Evolutionary conservation across 176 grass and related monocot genomes (phyloP).

Genomic region (Oryza longistaminata): DNA sequence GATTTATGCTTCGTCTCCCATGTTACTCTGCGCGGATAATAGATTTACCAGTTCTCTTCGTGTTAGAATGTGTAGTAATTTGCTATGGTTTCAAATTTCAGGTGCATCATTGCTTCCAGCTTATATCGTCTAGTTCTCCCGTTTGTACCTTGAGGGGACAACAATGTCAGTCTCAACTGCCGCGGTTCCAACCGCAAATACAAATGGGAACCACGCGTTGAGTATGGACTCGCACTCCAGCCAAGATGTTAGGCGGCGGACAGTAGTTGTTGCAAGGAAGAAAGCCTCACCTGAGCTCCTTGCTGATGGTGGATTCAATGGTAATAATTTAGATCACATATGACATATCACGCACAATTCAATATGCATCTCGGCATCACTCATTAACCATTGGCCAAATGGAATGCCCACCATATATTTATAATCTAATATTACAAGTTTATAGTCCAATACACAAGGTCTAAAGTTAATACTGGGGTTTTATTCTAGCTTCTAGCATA

Average conservation of each 20-base stretch:
- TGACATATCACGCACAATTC: no score
- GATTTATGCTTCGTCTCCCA: neutral
- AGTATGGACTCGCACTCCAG: slow-evolving; percentile 66
- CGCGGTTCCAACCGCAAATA: slow-evolving; percentile 45
- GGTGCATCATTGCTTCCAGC: slow-evolving; percentile 19
- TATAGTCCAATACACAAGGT: no score
- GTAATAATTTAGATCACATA: neutral
- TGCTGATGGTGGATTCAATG: slow-evolving; percentile 43
- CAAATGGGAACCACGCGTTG: slow-evolving; percentile 60
- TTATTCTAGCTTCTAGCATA: no score
- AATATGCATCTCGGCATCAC: no score
- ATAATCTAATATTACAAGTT: no score
- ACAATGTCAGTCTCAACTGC: slow-evolving; percentile 74
- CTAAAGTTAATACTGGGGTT: no score
- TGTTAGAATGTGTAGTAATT: slow-evolving; percentile 13
- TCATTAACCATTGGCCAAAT: no score
- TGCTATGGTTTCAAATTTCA: slow-evolving; percentile 12
- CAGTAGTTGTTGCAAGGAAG: slow-evolving; percentile 51
- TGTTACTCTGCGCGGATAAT: neutral
- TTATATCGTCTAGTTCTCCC: slow-evolving; percentile 12
- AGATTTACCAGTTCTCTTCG: neutral
- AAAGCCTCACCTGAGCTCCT: slow-evolving; percentile 42
- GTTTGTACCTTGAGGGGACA: neutral
- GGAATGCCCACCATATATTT: no score
- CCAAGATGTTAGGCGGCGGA: slow-evolving; percentile 61